Evolutionary conservation across 2,329 filamentous ascomycete species (phyloP).

Genomic region (Penicillium griseofulvum): DNA sequence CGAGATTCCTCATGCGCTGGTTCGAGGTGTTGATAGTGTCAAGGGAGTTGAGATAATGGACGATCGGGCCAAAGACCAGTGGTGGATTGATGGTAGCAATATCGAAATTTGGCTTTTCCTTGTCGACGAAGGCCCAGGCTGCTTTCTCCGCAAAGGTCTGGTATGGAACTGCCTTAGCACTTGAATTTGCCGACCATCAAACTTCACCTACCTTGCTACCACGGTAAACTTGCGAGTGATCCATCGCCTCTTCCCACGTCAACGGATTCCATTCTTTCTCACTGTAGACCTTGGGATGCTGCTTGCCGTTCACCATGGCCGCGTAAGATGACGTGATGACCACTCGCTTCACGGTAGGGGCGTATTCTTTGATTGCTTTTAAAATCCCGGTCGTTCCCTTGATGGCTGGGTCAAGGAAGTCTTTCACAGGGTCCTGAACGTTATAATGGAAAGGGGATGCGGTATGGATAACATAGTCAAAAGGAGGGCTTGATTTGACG

Average conservation of each 20-base stretch:
- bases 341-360: conserved; percentile 68
- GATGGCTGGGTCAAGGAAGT: conserved; percentile 59
- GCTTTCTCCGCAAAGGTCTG: conserved; percentile 62
- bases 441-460: conserved; percentile 73
- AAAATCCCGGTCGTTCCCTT: conserved; percentile 64
- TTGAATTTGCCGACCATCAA: neutral
- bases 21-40: conserved; percentile 72
- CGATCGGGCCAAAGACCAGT: conserved; percentile 62
- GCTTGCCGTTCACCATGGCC: conserved; percentile 55
- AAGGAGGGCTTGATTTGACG: conserved; percentile 60
- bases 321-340: conserved; percentile 69
- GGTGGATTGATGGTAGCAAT: conserved; percentile 63
- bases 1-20: conserved; percentile 61
- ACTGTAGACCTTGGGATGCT: conserved; percentile 36
- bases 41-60: conserved; percentile 62
- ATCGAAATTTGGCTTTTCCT: conserved; percentile 58
- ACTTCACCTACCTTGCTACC: conserved; percentile 52
- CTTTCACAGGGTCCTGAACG: conserved; percentile 66
- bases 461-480: conserved; percentile 72
- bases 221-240: conserved; percentile 41
- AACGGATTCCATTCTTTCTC: conserved; percentile 47
- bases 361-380: conserved; percentile 59
- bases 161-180: neutral
- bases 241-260: conserved; percentile 41
- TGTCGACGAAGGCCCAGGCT: conserved; percentile 62